Conservation (phyloP, 352 stramenopile genomes). For the Thraustochytrium striatum region DNA sequence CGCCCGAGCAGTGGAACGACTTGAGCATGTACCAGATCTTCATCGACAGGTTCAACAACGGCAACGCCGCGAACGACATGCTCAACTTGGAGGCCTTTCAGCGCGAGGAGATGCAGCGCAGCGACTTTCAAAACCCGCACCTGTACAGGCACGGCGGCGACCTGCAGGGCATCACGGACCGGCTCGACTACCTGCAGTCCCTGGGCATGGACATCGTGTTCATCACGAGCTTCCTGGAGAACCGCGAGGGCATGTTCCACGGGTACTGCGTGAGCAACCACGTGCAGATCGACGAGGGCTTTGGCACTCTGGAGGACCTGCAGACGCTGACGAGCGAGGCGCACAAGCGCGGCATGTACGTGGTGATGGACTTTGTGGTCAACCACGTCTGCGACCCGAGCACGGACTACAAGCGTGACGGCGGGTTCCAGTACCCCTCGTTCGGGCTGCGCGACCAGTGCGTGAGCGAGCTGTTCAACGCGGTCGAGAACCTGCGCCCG, state of each 20-base stretch:
- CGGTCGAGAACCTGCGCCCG: slow-evolving; percentile 16
- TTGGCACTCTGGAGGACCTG: slow-evolving; percentile 44
- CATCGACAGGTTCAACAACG: slow-evolving; percentile 21
- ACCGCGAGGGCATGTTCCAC: slow-evolving; percentile 7
- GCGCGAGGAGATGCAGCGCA: background rate
- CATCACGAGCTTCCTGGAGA: slow-evolving; percentile 18
- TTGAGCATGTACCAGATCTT: slow-evolving; percentile 8
- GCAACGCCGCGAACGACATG: background rate
- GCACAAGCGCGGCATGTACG: slow-evolving; percentile 38
- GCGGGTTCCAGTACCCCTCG: slow-evolving; percentile 33
- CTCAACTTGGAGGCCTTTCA: background rate
- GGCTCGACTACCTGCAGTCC: slow-evolving; percentile 6
- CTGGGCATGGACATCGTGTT: slow-evolving; percentile 12
- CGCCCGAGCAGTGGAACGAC: background rate
- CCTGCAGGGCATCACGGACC: background rate
- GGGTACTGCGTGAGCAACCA: slow-evolving; percentile 22
- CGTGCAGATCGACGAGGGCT: background rate
- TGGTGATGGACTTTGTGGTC: slow-evolving; percentile 49
- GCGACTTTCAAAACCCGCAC: background rate
- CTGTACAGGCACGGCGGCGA: slow-evolving; percentile 7
- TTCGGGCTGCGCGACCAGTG: slow-evolving; percentile 7
- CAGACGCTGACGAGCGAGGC: background rate
- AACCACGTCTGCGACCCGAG: slow-evolving; percentile 41
- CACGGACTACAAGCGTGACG: slow-evolving; percentile 41
- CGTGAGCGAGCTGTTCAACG: background rate